Percentiles rank a stretch among this genome's conserved stretches.
phyloP scores from a whole-genome alignment of 805 yeast species.

The Saccharomycopsis fodiens region DNA sequence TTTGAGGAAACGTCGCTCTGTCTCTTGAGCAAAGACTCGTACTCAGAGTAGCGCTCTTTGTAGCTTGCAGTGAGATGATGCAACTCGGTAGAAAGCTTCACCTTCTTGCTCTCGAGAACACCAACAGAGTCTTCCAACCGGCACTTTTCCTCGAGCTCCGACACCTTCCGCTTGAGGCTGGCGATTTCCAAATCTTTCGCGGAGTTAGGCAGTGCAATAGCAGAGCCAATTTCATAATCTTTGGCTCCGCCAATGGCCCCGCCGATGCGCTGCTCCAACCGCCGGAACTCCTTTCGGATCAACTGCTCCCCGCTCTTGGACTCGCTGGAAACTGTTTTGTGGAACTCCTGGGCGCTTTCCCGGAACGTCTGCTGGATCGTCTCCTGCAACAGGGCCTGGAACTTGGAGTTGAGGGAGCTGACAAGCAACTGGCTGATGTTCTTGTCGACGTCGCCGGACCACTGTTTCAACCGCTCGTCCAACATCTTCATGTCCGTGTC shows the following conservation, averaged over 20 bases:
- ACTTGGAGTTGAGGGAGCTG: slow-evolving; percentile 15
- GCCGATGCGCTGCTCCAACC: slow-evolving; percentile 4
- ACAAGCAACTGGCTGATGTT: slow-evolving; percentile 17
- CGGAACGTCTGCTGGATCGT: slow-evolving; percentile 13
- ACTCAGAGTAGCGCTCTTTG: slow-evolving; percentile 7
- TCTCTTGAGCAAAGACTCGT: slow-evolving; percentile 5
- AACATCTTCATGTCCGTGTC: slow-evolving; percentile 10
- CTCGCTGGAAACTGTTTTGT: slow-evolving; percentile 2
- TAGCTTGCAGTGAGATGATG: slow-evolving; percentile 7
- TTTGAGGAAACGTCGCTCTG: slow-evolving; percentile 5
- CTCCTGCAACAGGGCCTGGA: slow-evolving; percentile 10
- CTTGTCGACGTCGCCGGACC: slow-evolving; percentile 18
- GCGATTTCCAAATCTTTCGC: slow-evolving; percentile 6
- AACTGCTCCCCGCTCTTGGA: neutral
- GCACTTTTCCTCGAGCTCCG: neutral
- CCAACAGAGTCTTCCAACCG: neutral
- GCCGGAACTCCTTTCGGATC: slow-evolving; percentile 5
- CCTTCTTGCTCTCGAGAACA: neutral
- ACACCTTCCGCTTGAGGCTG: slow-evolving; percentile 1
- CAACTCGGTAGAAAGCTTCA: slow-evolving; percentile 6
- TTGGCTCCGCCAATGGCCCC: neutral
- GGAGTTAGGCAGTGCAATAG: neutral
- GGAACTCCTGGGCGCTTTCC: slow-evolving; percentile 2
- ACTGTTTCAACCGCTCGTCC: slow-evolving; percentile 9
- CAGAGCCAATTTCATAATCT: too few relatives aligned